Evolutionary conservation across 441 rosid genomes (phyloP).

Genomic region (Oxalis stricta): DNA sequence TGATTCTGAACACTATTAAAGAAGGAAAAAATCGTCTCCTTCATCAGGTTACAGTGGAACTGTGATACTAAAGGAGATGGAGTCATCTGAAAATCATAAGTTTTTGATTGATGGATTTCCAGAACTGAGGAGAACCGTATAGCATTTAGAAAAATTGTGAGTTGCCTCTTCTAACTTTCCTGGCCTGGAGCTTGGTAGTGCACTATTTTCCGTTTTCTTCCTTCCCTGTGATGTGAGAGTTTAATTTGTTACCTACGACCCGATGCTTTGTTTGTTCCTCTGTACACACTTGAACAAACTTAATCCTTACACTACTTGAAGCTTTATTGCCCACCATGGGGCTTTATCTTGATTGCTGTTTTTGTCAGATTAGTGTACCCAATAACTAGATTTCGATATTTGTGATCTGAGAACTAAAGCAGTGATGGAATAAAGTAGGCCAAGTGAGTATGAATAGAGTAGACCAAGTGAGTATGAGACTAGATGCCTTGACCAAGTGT

Average conservation of each 20-base stretch:
- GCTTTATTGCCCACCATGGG: no score
- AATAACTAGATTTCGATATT: no score
- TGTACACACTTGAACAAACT: no score
- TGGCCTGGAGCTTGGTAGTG: background rate
- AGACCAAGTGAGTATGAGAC: background rate
- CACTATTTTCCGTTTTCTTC: background rate
- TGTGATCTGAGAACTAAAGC: no score
- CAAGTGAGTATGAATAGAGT: background rate
- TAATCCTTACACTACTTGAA: no score
- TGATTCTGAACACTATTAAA: constrained; percentile 50
- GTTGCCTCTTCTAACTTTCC: constrained; percentile 9
- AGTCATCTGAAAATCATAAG: constrained; percentile 31
- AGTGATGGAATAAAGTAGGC: no score
- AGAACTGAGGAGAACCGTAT: constrained; percentile 61
- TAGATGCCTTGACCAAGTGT: no score
- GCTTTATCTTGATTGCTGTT: no score
- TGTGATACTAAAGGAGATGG: constrained; percentile 51
- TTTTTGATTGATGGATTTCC: constrained; percentile 81
- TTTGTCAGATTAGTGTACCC: no score
- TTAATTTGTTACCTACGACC: no score
- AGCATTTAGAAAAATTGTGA: constrained; percentile 54
- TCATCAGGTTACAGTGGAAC: constrained; percentile 53
- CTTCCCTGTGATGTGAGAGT: background rate
- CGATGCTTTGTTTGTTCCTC: no score
- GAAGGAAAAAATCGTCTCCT: constrained; percentile 71